Evolutionary conservation across 345 rosid genomes (phyloP), one percentile per base, ranked within the genome.

Genomic region (Durio zibethinus): DNA sequence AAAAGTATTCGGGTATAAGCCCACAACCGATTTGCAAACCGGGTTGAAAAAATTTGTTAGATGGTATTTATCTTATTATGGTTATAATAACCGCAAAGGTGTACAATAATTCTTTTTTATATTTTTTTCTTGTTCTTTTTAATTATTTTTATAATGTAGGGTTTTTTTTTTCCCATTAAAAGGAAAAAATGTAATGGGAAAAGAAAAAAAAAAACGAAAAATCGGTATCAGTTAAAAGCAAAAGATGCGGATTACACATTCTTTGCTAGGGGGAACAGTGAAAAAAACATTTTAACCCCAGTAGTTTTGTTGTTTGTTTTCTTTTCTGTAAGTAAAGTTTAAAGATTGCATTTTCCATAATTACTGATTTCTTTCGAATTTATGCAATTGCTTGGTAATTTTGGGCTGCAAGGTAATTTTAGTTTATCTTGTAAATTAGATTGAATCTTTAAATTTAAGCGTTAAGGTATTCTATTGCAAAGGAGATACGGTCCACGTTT

Each of bases 11-110:
- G 95, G 96, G 87, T 93, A 93, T 72, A 89, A 86, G 72, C 96
- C 97, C 67, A 89, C 91, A 27, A 93, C 95, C 69, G 96, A 93
- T 87, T 87, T 93, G 86, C 89, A 90, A 78, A 88, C 97, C 86
- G 95, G 96, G 75, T 87, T 93, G 82, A 89, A 83, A 80, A 93
- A 88, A 80, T 93, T 93, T 78, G 94, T 91, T 56, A 83, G 90
- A 59, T 93, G 97, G 97, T 89, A 91, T 83, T 80, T 88, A 70
- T 87, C 91, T 50, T 92, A 89, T 83, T 93, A 93, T 82, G 94
- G 94, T 73, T 89, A 88, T 84, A 89, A 81, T 76, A 85, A 63
- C 72, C 84, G 88, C 59, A 88, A 87, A 84, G 62, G 73, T 81
- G 83, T 81, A 84, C 83, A 85, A 83, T 86, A 79, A 86, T 47